Evolutionary conservation across 768 basidiomycete species (phyloP), one percentile per base, ranked within the genome.

Genomic region (Calocybe cyanea): DNA sequence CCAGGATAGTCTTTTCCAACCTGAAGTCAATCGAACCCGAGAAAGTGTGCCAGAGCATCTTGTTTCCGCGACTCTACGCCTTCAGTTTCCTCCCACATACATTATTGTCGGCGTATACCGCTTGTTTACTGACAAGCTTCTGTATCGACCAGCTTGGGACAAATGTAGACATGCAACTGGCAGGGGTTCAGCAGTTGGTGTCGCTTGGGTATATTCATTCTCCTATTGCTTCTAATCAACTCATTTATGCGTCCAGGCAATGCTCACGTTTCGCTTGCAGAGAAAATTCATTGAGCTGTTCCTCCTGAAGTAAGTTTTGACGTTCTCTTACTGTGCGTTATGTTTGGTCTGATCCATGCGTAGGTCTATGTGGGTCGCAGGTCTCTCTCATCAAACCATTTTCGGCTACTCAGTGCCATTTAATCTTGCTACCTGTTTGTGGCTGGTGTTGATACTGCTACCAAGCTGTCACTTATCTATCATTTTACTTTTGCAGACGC

Each of bases 21-120:
- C 54, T n/a, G 41, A 51, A 8, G 9, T 30, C 1, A 18, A 41
- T 18, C 8, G 21, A 31, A 20, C 18, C 24, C 15, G 39, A 34
- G 21, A 44, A 18, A 14, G 39, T 47, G 11, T 52, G 64, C 14
- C 51, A 75, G 35, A 59, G 79, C 3, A 65, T 18, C 72, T 87
- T 8, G 63, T 66, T 20, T 68, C 77, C n/a, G 80, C 85, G 0
- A 70, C 71, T 1, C 61, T 74, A 9, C 76, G 88, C 21, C 75
- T 95, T 42, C 69, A 81, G 34, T 85, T 92, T 53, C 82, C 90
- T 0, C 88, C 92, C 0, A 83, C 84, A 2, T 96, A 96, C 61
- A 81, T 84, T 37, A 63, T 90, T 3, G 91, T 96, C 0, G 92
- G 92, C 0, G 76, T 83, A 14, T 95, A 94, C 63, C 71, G 92